phyloP scores from a whole-genome alignment of 768 basidiomycete genomes.

The Mycena crocata region DNA sequence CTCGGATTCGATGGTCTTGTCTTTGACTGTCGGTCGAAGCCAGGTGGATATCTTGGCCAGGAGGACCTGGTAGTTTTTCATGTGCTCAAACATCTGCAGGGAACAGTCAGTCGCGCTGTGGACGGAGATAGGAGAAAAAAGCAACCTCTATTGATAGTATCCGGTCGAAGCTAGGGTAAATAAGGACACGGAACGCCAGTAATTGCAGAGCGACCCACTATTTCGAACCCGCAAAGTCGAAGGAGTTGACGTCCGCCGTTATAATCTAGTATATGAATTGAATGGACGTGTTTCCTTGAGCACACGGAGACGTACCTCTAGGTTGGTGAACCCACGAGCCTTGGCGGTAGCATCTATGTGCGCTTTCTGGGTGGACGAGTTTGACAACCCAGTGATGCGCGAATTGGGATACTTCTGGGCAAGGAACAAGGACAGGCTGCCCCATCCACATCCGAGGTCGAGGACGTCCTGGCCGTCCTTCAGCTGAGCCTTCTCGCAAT shows the following conservation, averaged over 20 bases:
- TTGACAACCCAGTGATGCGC: conserved; percentile 71
- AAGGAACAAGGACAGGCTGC: conserved; percentile 74
- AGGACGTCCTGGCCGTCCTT: conserved; percentile 71
- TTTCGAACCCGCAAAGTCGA: conserved; percentile 63
- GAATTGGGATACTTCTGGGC: conserved; percentile 80
- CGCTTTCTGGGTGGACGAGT: conserved; percentile 75
- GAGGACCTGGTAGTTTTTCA: conserved; percentile 78
- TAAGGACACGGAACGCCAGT: background rate
- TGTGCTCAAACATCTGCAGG: conserved; percentile 76
- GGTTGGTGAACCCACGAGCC: conserved; percentile 61
- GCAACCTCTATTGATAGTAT: conserved; percentile 77
- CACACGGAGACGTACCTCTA: conserved; percentile 51
- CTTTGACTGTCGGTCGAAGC: conserved; percentile 58
- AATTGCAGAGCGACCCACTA: conserved; percentile 47
- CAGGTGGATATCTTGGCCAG: conserved; percentile 72
- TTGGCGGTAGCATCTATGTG: conserved; percentile 67
- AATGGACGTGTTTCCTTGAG: background rate
- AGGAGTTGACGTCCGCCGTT: conserved; percentile 75
- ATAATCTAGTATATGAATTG: conserved; percentile 56
- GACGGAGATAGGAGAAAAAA: background rate
- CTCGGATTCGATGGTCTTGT: conserved; percentile 35
- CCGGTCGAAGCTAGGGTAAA: conserved; percentile 67
- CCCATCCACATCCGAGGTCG: conserved; percentile 83
- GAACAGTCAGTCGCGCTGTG: background rate
- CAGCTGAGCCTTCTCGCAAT: conserved; percentile 73